Base-by-base conservation (phyloP, 2,329 filamentous ascomycete genomes). In the Fusarium drepaniforme region DNA sequence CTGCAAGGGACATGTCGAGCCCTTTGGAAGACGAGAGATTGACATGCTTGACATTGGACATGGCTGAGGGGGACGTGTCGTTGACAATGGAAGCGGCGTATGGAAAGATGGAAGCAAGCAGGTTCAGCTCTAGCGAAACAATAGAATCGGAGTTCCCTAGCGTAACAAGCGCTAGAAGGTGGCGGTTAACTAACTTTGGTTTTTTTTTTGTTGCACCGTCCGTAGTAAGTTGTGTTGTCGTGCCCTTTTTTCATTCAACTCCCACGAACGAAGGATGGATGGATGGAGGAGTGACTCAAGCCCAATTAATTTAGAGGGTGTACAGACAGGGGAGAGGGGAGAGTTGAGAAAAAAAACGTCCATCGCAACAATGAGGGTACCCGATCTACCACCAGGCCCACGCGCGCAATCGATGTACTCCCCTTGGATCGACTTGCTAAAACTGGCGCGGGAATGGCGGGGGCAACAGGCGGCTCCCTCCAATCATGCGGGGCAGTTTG, bases 401-500 rank as follows among this genome's bases (percentile, higher is more conserved):
- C 53, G 68, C 53, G 23, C 18, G 21, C 30, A 35, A 7, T 21
- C 28, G 38, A 53, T 61, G 72, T 74, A 74, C 51, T 57, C 56
- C 44, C n/a, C 51, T 59, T 40, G 49, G 28, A 58, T 51, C 13
- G 23, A 60, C 57, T 30, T 75, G 66, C 72, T 65, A 73, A 53
- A 40, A 72, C 51, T 67, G 57, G 70, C 49, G 64, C 42, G 61
- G 64, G 35, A 44, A 76, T 66, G 66, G 66, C 61, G 76, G 77
- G 74, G 71, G 35, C 49, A 37, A 25, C 3, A 38, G 21, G n/a
- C 13, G 23, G 33, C 23, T 67, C 64, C 30, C 30, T 70, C 78
- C 78, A 79, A 79, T 79, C 67, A 77, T 64, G 58, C 46, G 46
- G 64, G 66, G 71, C 61, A 58, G 78, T 74, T 79, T 65, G 44